Evolutionary conservation across 73 alveolate genomes (phyloP).

Genomic region (Halteria grandinella): DNA sequence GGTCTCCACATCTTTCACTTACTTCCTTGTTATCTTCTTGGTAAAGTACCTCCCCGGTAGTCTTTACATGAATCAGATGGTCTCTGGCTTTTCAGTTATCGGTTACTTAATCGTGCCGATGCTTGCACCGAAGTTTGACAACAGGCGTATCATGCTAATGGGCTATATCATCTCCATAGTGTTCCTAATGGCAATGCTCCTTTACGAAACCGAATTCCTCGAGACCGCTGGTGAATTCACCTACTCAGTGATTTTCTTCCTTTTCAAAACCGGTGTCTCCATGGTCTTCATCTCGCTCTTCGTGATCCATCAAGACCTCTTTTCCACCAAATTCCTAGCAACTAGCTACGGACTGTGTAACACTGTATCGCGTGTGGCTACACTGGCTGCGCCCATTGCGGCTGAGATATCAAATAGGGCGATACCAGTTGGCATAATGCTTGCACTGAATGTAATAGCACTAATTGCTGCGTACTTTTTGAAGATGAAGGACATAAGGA

Average conservation of each 20-base stretch:
- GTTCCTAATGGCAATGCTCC: conserved; percentile 5
- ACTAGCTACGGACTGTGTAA: conserved; percentile 42
- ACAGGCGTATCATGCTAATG: conserved; percentile 11
- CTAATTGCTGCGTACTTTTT: conserved; percentile 3
- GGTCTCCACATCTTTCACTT: conserved; percentile 23
- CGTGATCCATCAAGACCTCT: conserved; percentile 26
- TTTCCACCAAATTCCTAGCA: conserved; percentile 20
- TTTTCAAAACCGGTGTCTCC: conserved; percentile 33
- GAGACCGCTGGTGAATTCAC: too few species aligned
- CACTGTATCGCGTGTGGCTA: not conserved
- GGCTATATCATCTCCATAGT: conserved; percentile 1
- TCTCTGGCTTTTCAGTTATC: conserved; percentile 34
- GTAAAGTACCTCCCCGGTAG: conserved; percentile 46
- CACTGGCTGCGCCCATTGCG: conserved; percentile 40
- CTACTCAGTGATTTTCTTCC: conserved; percentile 21
- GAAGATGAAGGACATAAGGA: not conserved
- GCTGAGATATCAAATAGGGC: conserved; percentile 14
- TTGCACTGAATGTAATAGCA: not conserved
- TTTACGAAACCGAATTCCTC: not conserved
- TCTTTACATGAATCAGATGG: conserved; percentile 21
- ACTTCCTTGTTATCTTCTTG: too few species aligned
- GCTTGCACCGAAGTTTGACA: conserved; percentile 41
- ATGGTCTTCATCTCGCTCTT: conserved; percentile 22
- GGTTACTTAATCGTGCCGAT: conserved; percentile 18
- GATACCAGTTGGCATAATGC: conserved; percentile 8